phyloP scores from a whole-genome alignment of 768 basidiomycete genomes.

The Auriscalpium vulgare region DNA sequence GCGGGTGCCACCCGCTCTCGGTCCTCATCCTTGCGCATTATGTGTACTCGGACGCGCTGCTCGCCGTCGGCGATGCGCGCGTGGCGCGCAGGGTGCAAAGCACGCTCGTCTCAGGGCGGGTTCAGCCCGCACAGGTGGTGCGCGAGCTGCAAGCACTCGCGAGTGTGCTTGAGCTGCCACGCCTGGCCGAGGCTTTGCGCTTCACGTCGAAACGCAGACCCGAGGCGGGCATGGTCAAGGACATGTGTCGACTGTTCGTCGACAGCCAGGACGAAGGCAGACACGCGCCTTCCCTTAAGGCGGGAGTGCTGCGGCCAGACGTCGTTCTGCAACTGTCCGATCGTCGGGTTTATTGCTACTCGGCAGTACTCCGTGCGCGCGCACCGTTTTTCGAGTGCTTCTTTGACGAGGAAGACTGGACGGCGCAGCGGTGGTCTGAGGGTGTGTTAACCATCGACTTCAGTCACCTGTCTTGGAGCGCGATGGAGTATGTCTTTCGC shows the following conservation, averaged over 20 bases:
- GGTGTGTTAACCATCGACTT: constrained; percentile 62
- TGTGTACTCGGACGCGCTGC: constrained; percentile 79
- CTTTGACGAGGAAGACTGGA: constrained; percentile 82
- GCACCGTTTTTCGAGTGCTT: constrained; percentile 80
- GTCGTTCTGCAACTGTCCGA: constrained; percentile 69
- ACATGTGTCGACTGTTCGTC: constrained; percentile 46
- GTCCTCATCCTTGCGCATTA: constrained; percentile 74
- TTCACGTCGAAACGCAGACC: constrained; percentile 52
- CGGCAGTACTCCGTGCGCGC: constrained; percentile 70
- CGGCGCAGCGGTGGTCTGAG: constrained; percentile 43
- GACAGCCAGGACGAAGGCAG: constrained; percentile 19
- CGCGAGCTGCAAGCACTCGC: constrained; percentile 56
- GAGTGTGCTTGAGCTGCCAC: constrained; percentile 46
- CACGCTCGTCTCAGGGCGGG: constrained; percentile 31
- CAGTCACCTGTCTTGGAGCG: constrained; percentile 62
- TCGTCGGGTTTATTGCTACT: constrained; percentile 56
- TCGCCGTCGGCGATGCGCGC: constrained; percentile 80
- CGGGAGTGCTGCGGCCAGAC: constrained; percentile 43
- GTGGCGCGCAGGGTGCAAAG: constrained; percentile 37
- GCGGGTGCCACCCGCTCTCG: constrained; percentile 55
- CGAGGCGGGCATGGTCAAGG: constrained; percentile 36
- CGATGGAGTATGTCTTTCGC: constrained; percentile 67
- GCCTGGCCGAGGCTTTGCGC: constrained; percentile 47
- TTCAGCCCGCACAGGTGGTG: constrained; percentile 44
- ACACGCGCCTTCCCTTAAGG: background rate